Evolutionary conservation across 192 early-diverging fungal genomes (phyloP), one percentile per base, ranked within the genome.

Genomic region (Entrophospora sp.): DNA sequence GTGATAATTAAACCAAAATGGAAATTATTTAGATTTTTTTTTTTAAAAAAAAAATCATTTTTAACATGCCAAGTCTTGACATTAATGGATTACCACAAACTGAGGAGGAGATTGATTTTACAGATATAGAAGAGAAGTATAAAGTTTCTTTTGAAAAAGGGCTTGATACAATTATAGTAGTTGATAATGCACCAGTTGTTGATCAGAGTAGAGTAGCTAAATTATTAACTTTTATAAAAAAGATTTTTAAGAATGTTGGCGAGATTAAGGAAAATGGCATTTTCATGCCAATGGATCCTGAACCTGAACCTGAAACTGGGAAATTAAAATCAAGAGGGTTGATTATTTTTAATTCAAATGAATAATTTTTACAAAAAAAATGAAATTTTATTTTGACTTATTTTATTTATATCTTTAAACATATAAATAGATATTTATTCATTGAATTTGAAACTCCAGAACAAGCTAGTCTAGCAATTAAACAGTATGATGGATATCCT

Each of bases 121-220:
- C 80, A 53, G 96, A 99, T 76, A 88, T 99, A 64, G 87, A 90
- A 57, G 89, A 85, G 61, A 73, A 81, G 30, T 89, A 85, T 71
- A 69, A 75, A 44, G 82, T 94, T 61, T 81, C 82, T 5, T 64
- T 85, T 60, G 87, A 90, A n/a, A 80, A 83, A 69, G 84, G 86
- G n/a, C 86, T 86, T 64, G 83, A 88, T 71, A 85, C 84, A 38
- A 82, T 97, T 32, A 83, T 99, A 31, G 90, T 99, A 10, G 87
- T 99, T 34, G 95, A 99, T 76, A 90, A 92, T 67, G 83, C 88
- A 35, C 96, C 96, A 14, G 69, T 90, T 24, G 91, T 96, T 32
- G 92, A 95, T 38, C 82, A 85, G 57, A 66, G 72, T 68, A 99
- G 96, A 83, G 79, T 84, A 75, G 90, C 90, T 42, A 91, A 90